Evolutionary conservation across 2,329 filamentous ascomycete genomes (phyloP).

Genomic region (Talaromyces atroroseus): DNA sequence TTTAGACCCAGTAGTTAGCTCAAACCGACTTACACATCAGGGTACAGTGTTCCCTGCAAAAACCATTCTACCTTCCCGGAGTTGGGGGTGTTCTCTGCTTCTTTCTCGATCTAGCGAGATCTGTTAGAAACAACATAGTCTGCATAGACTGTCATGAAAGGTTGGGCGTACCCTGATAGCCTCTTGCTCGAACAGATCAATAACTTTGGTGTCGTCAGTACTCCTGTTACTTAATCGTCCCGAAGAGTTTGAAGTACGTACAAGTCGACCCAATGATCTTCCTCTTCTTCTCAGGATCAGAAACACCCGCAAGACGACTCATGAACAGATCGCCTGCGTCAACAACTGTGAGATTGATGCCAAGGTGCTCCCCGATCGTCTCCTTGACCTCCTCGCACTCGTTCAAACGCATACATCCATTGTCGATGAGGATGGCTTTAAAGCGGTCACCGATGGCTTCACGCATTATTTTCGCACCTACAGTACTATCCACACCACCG

Average conservation of each 20-base stretch:
- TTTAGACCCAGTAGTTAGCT: neutral
- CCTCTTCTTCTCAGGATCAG: slow-evolving; percentile 78
- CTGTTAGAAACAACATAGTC: neutral
- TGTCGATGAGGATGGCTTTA: slow-evolving; percentile 72
- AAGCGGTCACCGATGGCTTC: slow-evolving; percentile 73
- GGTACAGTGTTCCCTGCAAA: slow-evolving; percentile 80
- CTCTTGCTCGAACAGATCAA: slow-evolving; percentile 77
- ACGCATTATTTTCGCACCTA: slow-evolving; percentile 78
- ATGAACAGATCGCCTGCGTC: slow-evolving; percentile 76
- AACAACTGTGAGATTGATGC: slow-evolving; percentile 84
- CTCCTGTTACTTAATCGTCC: neutral
- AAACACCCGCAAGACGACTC: slow-evolving; percentile 66
- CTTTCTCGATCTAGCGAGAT: slow-evolving; percentile 58
- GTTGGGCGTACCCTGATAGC: slow-evolving; percentile 46
- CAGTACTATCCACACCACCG: slow-evolving; percentile 85
- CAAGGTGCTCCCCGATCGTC: slow-evolving; percentile 70
- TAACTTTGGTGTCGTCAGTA: slow-evolving; percentile 46
- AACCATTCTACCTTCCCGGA: slow-evolving; percentile 81
- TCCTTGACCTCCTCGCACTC: slow-evolving; percentile 78
- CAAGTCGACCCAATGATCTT: slow-evolving; percentile 71
- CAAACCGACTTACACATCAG: slow-evolving; percentile 23
- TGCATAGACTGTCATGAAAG: neutral
- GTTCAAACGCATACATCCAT: slow-evolving; percentile 76
- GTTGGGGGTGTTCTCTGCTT: slow-evolving; percentile 59
- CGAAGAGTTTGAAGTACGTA: neutral